A percentile compares a stretch with the other conserved stretches of the same genome.
Conservation (phyloP, 2,329 filamentous ascomycete species). For the Fusarium tupiense region DNA sequence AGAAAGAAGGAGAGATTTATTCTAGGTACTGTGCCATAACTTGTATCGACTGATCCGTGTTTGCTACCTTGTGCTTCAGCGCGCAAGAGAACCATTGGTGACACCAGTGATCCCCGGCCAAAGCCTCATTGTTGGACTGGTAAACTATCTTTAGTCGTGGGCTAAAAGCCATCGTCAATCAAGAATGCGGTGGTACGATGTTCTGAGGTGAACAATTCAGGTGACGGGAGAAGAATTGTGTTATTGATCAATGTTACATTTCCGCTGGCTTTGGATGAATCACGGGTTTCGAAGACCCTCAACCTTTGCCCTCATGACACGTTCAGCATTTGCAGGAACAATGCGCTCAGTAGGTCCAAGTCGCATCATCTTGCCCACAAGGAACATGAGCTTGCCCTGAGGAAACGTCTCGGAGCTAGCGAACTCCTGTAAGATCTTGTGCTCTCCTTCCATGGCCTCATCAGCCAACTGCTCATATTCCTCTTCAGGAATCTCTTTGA, state of each 20-base stretch:
- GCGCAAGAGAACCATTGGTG: conserved; percentile 27
- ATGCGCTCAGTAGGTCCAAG: conserved; percentile 64
- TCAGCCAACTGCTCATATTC: conserved; percentile 62
- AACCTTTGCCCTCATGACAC: conserved; percentile 52
- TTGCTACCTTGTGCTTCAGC: conserved; percentile 35
- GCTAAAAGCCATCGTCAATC: conserved; percentile 11
- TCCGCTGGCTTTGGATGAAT: conserved; percentile 1
- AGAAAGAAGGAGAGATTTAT: conserved; percentile 7
- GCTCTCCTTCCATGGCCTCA: conserved; percentile 56
- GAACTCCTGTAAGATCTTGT: conserved; percentile 59
- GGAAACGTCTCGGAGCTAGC: conserved; percentile 57
- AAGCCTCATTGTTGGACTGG: conserved; percentile 32
- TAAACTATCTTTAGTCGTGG: conserved; percentile 27
- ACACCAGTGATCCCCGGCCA: conserved; percentile 29
- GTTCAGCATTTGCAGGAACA: conserved; percentile 62
- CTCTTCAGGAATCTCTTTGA: conserved; percentile 57
- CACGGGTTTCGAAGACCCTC: conserved; percentile 33
- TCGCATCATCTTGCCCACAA: conserved; percentile 68
- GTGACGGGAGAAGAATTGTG: conserved; percentile 24
- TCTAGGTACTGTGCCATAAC: conserved; percentile 8
- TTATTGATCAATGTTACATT: conserved; percentile 18
- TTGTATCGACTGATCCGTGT: conserved; percentile 22
- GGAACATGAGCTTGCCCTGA: conserved; percentile 68
- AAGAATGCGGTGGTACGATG: conserved; percentile 31
- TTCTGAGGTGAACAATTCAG: conserved; percentile 12